Evolutionary conservation across 441 rosid species (phyloP), one percentile per base, ranked within the genome.

Genomic region (Brassica balearica): DNA sequence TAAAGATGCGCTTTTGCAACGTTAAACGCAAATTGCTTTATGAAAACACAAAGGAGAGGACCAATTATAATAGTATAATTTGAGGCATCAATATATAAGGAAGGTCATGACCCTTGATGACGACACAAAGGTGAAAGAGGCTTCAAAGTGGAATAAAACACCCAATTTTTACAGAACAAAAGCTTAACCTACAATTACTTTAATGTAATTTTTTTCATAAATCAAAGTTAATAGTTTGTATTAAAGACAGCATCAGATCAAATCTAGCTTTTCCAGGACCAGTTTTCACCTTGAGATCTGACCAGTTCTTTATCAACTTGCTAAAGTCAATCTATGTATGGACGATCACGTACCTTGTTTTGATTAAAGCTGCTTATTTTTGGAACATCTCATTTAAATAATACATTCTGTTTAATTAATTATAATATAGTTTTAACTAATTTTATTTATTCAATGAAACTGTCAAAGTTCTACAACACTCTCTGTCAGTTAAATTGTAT

Each of bases 1-100:
- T 80, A 80, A 80, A 70, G 79, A 80, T 64, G 72, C 48, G 79
- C 76, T 80, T 80, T 79, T 80, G 72, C 72, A 74, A 73, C 78
- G 67, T 73, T 74, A 55, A 55, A 22, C 72, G 19, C 60, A 63
- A 29, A 9, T 36, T 53, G 11, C 72, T 80, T 80, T 74, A 65
- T 56, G 68, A 43, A 11, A 75, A 79, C 65, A 20, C 63, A 64
- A 70, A 74, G 8, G 64, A 59, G 64, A 36, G 56, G 56, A 69
- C 17, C 41, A 69, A 74, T 53, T 64, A 74, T 43, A 15, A 69
- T 69, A 38, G 8, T 17, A 41, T 80, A 69, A 43, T 69, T 20
- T 4, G 46, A 46, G 68, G 82, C 68, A 80, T 74, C 82, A 80
- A 80, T 64, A 41, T 56, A 69, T 56, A 74, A 74, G 32, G 82